phyloP scores from a whole-genome alignment of 768 basidiomycete species.

The Boletus tomentosulus region DNA sequence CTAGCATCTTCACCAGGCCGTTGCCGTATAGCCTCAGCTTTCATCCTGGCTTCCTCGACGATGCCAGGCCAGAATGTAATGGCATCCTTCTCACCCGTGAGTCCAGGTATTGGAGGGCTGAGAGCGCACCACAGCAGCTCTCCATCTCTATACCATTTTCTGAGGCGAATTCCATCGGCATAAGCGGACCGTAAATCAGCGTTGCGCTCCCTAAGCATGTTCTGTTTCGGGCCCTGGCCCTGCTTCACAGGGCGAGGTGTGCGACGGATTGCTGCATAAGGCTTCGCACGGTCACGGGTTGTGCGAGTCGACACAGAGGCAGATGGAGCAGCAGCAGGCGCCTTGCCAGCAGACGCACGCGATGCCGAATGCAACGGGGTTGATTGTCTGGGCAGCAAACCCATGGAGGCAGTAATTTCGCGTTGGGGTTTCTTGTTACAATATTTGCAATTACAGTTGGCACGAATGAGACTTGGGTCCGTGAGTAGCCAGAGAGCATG shows the following conservation, averaged over 20 bases:
- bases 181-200: slow-evolving; percentile 60
- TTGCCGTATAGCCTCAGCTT: slow-evolving; percentile 38
- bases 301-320: slow-evolving; percentile 7
- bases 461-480: slow-evolving; percentile 43
- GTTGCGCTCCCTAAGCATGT: slow-evolving; percentile 59
- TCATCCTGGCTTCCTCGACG: slow-evolving; percentile 54
- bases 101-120: slow-evolving; percentile 43
- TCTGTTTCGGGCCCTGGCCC: slow-evolving; percentile 39
- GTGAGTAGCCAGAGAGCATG: slow-evolving; percentile 77
- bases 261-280: slow-evolving; percentile 41
- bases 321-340: slow-evolving; percentile 18
- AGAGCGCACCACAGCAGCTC: slow-evolving; percentile 73
- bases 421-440: slow-evolving; percentile 66
- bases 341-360: slow-evolving; percentile 13
- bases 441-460: slow-evolving; percentile 71
- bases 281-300: slow-evolving; percentile 26
- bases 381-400: slow-evolving; percentile 36
- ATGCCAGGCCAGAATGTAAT: slow-evolving; percentile 75
- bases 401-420: slow-evolving; percentile 62
- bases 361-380: slow-evolving; percentile 26
- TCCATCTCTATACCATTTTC: slow-evolving; percentile 61
- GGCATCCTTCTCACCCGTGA: slow-evolving; percentile 34
- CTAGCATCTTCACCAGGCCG: slow-evolving; percentile 1
- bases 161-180: slow-evolving; percentile 41
- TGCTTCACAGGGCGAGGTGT: slow-evolving; percentile 33